Evolutionary conservation across 2,329 filamentous ascomycete genomes (phyloP), one percentile per base, ranked within the genome.

Genomic region (Penicillium sp.): DNA sequence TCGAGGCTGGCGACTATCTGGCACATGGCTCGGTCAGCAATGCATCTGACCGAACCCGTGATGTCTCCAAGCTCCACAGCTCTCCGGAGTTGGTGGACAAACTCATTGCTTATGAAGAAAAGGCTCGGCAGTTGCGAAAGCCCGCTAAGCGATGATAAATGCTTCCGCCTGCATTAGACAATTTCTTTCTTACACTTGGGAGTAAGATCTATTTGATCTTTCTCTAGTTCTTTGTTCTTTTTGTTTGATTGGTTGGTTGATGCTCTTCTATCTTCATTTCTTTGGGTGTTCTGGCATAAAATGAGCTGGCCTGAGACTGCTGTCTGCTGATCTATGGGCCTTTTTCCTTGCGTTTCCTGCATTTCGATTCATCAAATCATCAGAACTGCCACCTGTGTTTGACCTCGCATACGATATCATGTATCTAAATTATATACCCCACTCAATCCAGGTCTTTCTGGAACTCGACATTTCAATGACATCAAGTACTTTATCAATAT

Each of bases 1-100:
- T 79, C 8, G 75, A 76, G 31, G 65, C 70, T 6, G 71, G 74
- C 40, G 74, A 72, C 47, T 79, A 79, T 52, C 66, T 79, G 10
- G 66, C 67, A 5, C 68, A 70, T 7, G 74, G 75, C 21, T 59
- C 67, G 24, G 56, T 61, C n/a, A 57, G 53, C 36, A 49, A 57
- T 13, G 56, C 54, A 8, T 61, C 58, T 5, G 58, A 60, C 9
- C 58, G 59, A 8, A 52, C 55, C 11, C 58, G 67, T 36, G 67
- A 68, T 18, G 31, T 48, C 11, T 5, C 46, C 7, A 54, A 47
- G 32, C 62, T 64, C 24, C 61, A 64, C 43, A 49, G 63, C 3
- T 56, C 69, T 9, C 60, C 67, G 21, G 71, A 75, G 21, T 22
- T 71, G 29, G 54, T 75, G 21, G 70, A 73, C 21, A 66, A 67